Conservation (phyloP, 495 filamentous ascomycete genomes). For the Neurospora sp. region DNA sequence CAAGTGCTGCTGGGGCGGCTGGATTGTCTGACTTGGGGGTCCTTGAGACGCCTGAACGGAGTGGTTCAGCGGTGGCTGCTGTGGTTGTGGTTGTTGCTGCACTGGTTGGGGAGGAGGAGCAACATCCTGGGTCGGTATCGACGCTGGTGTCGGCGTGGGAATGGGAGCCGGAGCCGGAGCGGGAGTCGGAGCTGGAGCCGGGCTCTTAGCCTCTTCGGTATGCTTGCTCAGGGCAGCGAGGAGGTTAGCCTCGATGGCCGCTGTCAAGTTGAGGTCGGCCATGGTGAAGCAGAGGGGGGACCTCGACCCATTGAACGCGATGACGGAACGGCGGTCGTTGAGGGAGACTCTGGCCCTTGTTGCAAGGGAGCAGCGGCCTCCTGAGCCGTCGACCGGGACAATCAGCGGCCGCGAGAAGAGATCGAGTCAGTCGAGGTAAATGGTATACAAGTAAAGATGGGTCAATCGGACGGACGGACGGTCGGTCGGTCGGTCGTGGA, state of each 20-base stretch:
- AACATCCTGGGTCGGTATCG: neutral
- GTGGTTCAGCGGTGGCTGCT: neutral
- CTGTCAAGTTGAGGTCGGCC: conserved; percentile 5
- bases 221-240: conserved; percentile 8
- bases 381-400: neutral
- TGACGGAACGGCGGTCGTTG: neutral
- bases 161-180: neutral
- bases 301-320: conserved; percentile 7
- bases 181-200: neutral
- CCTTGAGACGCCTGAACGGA: neutral
- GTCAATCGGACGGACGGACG: neutral
- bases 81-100: neutral
- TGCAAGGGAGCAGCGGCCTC: conserved; percentile 4
- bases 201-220: neutral
- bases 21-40: neutral
- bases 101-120: neutral
- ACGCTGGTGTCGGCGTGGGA: neutral
- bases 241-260: conserved; percentile 10
- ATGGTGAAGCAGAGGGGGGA: conserved; percentile 3
- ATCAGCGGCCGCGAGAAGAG: neutral
- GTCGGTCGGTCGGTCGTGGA: conserved; percentile 1
- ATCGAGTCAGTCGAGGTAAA: neutral
- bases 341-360: conserved; percentile 5
- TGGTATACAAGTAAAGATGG: neutral
- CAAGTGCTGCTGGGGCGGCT: conserved; percentile 1